Conservation (phyloP, 148 eudicot species). For the Talinum fruticosum region DNA sequence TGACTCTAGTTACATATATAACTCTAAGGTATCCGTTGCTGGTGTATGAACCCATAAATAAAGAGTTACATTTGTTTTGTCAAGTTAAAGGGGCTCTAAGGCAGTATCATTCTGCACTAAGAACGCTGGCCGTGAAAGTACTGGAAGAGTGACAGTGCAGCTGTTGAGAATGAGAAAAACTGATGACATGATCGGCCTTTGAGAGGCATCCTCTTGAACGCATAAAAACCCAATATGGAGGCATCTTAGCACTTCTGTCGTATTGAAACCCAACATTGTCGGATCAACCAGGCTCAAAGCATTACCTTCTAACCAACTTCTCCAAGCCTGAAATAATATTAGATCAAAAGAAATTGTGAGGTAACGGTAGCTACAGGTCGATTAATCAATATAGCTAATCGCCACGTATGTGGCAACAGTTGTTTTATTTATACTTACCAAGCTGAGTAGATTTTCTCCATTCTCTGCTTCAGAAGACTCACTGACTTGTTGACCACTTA, state of each 20-base stretch:
- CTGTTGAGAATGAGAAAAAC: slow-evolving; percentile 27
- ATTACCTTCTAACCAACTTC: slow-evolving; percentile 33
- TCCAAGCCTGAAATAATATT: slow-evolving; percentile 34
- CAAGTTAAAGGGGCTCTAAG: too few relatives aligned
- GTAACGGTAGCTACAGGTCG: too few relatives aligned
- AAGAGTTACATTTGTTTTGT: too few relatives aligned
- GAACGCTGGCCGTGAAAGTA: slow-evolving; percentile 23
- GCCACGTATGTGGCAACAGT: not conserved
- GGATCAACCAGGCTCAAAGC: slow-evolving; percentile 20
- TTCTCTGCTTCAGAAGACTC: not conserved
- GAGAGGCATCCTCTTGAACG: slow-evolving; percentile 28
- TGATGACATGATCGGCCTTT: slow-evolving; percentile 34
- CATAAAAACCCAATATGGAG: slow-evolving; percentile 32
- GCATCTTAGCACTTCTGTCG: slow-evolving; percentile 30
- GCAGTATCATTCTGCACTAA: slow-evolving; percentile 15
- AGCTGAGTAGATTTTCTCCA: not conserved
- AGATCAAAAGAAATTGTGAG: too few relatives aligned
- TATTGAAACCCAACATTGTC: not conserved
- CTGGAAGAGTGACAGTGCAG: slow-evolving; percentile 13
- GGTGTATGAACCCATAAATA: too few relatives aligned
- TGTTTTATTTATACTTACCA: not conserved
- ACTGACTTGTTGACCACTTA: not conserved
- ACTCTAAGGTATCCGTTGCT: too few relatives aligned
- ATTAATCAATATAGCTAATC: too few relatives aligned
- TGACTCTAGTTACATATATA: too few relatives aligned